phyloP scores from a whole-genome alignment of 2,329 filamentous ascomycete species.

The Arthrobotrys musiformis region DNA sequence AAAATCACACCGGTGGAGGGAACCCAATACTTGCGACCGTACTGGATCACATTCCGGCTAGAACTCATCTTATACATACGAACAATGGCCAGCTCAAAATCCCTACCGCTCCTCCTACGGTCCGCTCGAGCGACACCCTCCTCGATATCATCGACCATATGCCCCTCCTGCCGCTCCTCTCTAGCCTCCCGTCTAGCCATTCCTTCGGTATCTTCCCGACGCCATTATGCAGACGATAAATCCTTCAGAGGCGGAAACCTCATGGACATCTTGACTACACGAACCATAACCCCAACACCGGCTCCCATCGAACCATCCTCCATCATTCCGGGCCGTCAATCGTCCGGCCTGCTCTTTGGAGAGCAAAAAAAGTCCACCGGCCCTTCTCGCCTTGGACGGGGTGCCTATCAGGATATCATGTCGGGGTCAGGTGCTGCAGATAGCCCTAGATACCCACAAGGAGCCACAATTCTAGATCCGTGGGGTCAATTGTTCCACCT shows the following conservation, averaged over 20 bases:
- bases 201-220: constrained; percentile 13
- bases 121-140: constrained; percentile 23
- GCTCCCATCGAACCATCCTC: constrained; percentile 11
- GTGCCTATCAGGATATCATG: not conserved
- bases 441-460: constrained; percentile 21
- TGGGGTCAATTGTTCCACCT: constrained; percentile 72
- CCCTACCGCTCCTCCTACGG: constrained; percentile 32
- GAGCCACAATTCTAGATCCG: constrained; percentile 40
- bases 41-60: not conserved
- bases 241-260: not conserved
- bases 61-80: not conserved
- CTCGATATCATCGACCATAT: constrained; percentile 21
- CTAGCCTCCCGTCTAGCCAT: not conserved
- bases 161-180: constrained; percentile 34
- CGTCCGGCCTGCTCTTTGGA: not conserved
- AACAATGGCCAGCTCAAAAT: constrained; percentile 34
- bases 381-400: not conserved
- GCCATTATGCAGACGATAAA: constrained; percentile 24
- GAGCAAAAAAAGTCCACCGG: not conserved
- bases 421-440: not conserved
- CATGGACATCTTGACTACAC: not conserved
- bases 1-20: not conserved
- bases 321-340: constrained; percentile 3
- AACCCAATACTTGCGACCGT: not conserved
- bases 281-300: not conserved